Conservation (phyloP, 495 filamentous ascomycete genomes). For the Lepraria neglecta region DNA sequence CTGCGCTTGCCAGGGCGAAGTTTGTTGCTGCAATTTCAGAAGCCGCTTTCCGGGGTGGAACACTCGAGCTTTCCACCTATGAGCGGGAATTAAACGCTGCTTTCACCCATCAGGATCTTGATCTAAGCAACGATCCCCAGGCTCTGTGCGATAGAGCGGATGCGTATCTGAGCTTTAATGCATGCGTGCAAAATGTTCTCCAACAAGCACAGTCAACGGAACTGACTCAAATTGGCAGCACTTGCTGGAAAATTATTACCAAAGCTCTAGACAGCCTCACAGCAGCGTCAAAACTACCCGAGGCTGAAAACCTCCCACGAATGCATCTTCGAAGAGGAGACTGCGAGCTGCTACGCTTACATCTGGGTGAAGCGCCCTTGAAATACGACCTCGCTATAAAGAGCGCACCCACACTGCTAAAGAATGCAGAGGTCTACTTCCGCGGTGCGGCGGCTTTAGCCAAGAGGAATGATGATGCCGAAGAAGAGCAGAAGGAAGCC, state of each 20-base stretch:
- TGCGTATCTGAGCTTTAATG: slow-evolving; percentile 49
- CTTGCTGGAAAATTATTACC: slow-evolving; percentile 48
- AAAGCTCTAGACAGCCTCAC: slow-evolving; percentile 45
- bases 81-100: slow-evolving; percentile 41
- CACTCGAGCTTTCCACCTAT: slow-evolving; percentile 46
- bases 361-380: slow-evolving; percentile 45
- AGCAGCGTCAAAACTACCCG: slow-evolving; percentile 46
- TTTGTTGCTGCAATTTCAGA: slow-evolving; percentile 51
- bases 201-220: slow-evolving; percentile 28
- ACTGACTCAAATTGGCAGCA: slow-evolving; percentile 22
- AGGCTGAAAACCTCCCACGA: slow-evolving; percentile 48
- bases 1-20: slow-evolving; percentile 45
- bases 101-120: slow-evolving; percentile 36
- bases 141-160: slow-evolving; percentile 54
- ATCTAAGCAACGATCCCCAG: slow-evolving; percentile 42
- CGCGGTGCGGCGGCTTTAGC: slow-evolving; percentile 42
- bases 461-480: not conserved
- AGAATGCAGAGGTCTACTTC: slow-evolving; percentile 61
- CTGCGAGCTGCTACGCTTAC: slow-evolving; percentile 52
- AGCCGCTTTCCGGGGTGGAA: slow-evolving; percentile 46
- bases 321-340: slow-evolving; percentile 60
- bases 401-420: slow-evolving; percentile 45
- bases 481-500: slow-evolving; percentile 13
- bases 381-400: slow-evolving; percentile 43
- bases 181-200: slow-evolving; percentile 23